phyloP scores from a whole-genome alignment of 139 green algal species.

The Closterium sp. region DNA sequence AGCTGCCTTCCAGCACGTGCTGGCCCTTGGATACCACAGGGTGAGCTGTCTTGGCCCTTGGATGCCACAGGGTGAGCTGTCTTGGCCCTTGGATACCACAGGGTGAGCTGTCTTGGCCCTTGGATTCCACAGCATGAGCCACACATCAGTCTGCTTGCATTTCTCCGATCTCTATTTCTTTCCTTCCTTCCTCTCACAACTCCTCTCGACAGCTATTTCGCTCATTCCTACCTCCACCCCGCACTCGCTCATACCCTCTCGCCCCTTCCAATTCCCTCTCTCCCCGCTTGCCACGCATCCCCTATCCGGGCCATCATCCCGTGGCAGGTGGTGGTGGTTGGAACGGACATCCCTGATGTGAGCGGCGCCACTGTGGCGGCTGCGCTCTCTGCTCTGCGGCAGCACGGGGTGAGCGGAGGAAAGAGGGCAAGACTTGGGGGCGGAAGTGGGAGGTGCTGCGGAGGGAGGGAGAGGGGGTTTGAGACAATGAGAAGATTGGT shows the following conservation, averaged over 20 bases:
- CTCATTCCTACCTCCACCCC: too few relatives aligned
- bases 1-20: constrained; percentile 50
- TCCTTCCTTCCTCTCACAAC: not conserved
- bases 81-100: not conserved
- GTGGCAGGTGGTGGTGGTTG: constrained; percentile 58
- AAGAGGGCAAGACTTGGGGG: too few relatives aligned
- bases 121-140: too few relatives aligned
- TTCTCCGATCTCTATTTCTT: not conserved
- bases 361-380: constrained; percentile 43
- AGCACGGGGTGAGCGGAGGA: not conserved
- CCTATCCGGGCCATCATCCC: too few relatives aligned
- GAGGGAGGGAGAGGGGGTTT: too few relatives aligned
- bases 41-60: not conserved
- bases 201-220: too few relatives aligned
- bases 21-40: not conserved
- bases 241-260: too few relatives aligned
- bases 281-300: not conserved
- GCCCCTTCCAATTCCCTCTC: not conserved
- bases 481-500: too few relatives aligned
- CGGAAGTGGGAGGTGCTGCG: too few relatives aligned
- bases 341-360: constrained; percentile 71
- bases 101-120: too few relatives aligned
- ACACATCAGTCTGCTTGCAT: not conserved
- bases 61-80: not conserved
- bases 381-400: not conserved